Evolutionary conservation across 306 rosid species (phyloP).

Genomic region (Boehmeria nivea): DNA sequence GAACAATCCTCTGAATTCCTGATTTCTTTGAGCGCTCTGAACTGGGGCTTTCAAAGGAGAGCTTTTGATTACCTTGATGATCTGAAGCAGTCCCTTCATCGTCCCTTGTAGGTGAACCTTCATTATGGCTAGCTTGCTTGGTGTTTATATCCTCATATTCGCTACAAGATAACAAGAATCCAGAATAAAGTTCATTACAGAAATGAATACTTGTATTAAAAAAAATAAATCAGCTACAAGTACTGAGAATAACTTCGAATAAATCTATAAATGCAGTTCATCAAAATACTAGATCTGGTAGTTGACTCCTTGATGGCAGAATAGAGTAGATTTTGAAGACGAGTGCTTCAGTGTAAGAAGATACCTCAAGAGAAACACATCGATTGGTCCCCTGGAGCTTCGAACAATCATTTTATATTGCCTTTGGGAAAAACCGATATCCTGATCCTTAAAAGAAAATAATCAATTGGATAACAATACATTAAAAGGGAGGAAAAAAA

Average conservation of each 20-base stretch:
- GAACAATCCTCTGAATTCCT: conserved; percentile 63
- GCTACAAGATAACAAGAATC: too few relatives aligned
- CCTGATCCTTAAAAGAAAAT: conserved; percentile 45
- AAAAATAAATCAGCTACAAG: background rate
- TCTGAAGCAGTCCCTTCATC: conserved; percentile 18
- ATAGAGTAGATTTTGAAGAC: background rate
- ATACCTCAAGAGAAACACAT: conserved; percentile 68
- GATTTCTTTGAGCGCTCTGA: conserved; percentile 24
- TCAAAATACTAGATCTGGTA: too few relatives aligned
- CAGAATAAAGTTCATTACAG: conserved; percentile 4
- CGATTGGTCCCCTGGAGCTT: conserved; percentile 73
- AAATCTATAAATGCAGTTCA: background rate
- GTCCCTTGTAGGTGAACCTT: conserved; percentile 26
- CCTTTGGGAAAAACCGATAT: conserved; percentile 45
- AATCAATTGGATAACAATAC: conserved; percentile 21
- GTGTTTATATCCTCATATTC: conserved; percentile 32
- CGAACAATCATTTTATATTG: conserved; percentile 62
- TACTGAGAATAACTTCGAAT: background rate
- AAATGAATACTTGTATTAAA: conserved; percentile 9
- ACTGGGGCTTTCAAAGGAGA: conserved; percentile 22
- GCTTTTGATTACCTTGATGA: conserved; percentile 21
- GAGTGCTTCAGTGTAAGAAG: conserved; percentile 12
- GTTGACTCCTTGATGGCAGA: too few relatives aligned
- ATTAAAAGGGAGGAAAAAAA: conserved; percentile 10
- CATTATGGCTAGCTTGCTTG: conserved; percentile 20